Percentiles rank a stretch among this genome's conserved stretches.
These are phyloP conservation scores for Aspergillus fijiensis DNA, from an alignment of 2,329 filamentous ascomycete genomes.

Conservation along the genomic window DNA sequence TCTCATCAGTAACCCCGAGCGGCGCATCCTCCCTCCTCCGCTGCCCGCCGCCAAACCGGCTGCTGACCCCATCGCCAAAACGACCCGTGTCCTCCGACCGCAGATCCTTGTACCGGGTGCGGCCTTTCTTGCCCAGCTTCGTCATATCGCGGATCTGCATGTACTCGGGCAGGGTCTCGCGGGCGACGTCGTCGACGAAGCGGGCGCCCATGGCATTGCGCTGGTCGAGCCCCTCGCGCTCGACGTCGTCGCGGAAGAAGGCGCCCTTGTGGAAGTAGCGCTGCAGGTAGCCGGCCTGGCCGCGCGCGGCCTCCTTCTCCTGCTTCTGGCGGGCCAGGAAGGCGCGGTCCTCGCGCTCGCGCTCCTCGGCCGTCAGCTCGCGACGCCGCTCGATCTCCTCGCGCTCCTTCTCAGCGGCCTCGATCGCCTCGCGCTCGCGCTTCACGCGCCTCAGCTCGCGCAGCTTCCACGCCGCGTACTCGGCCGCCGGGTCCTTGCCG, in stretches of 20 bases:
- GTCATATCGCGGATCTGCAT: slow-evolving; percentile 93
- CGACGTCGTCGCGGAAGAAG: slow-evolving; percentile 83
- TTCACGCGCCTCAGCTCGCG: slow-evolving; percentile 87
- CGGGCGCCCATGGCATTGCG: slow-evolving; percentile 82
- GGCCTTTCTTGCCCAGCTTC: slow-evolving; percentile 86
- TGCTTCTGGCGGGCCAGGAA: slow-evolving; percentile 75
- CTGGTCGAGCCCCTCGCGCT: slow-evolving; percentile 71
- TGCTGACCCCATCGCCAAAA: slow-evolving; percentile 59
- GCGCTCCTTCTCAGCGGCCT: slow-evolving; percentile 76
- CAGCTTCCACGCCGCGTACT: slow-evolving; percentile 90
- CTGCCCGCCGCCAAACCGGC: slow-evolving; percentile 18
- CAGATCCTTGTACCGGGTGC: slow-evolving; percentile 86
- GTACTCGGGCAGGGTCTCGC: slow-evolving; percentile 82
- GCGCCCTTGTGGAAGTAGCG: slow-evolving; percentile 97
- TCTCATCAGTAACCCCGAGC: slow-evolving; percentile 45
- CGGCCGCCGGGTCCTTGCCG: slow-evolving; percentile 79
- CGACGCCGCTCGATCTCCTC: slow-evolving; percentile 86
- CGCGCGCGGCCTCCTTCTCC: slow-evolving; percentile 70
- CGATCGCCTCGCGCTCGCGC: slow-evolving; percentile 80
- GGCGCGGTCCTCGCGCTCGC: slow-evolving; percentile 78
- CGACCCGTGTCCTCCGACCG: slow-evolving; percentile 84
- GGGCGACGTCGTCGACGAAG: slow-evolving; percentile 83
- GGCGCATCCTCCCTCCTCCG: slow-evolving; percentile 33
- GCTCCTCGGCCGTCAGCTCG: slow-evolving; percentile 82
- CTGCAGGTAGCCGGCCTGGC: slow-evolving; percentile 87